phyloP scores from a whole-genome alignment of 805 yeast species.

The Candida glaebosa region DNA sequence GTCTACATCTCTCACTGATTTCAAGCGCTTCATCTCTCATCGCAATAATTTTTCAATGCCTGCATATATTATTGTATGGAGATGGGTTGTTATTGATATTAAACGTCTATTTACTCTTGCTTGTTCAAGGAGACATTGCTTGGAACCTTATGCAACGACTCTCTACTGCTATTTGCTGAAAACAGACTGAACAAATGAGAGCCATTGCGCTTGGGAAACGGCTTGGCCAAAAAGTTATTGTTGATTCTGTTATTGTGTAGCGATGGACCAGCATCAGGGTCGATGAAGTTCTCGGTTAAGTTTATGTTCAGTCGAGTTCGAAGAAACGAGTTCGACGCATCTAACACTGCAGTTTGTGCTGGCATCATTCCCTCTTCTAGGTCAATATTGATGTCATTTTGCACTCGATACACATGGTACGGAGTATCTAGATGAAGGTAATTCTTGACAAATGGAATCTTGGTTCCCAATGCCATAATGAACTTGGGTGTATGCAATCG shows the following conservation, averaged over 20 bases:
- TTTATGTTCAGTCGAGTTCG: constrained; percentile 6
- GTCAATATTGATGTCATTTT: constrained; percentile 18
- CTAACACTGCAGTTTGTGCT: constrained; percentile 17
- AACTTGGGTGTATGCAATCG: constrained; percentile 11
- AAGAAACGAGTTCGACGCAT: constrained; percentile 8
- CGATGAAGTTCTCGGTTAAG: constrained; percentile 6
- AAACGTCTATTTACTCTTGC: background rate
- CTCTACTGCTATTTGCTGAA: constrained; percentile 22
- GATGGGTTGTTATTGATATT: background rate
- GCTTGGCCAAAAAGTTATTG: constrained; percentile 33
- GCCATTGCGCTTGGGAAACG: constrained; percentile 24
- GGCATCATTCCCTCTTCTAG: constrained; percentile 34
- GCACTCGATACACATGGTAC: constrained; percentile 5
- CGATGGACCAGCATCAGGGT: constrained; percentile 3
- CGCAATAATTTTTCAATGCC: constrained; percentile 4
- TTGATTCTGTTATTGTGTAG: constrained; percentile 6
- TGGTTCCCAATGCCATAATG: constrained; percentile 11
- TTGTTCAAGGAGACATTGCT: constrained; percentile 15
- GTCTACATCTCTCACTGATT: background rate
- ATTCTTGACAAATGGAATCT: constrained; percentile 20
- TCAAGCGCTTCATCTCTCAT: constrained; percentile 6
- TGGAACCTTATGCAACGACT: constrained; percentile 19
- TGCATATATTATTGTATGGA: background rate
- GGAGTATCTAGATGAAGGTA: constrained; percentile 12
- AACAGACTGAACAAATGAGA: constrained; percentile 5